A percentile compares a stretch with the other conserved stretches of the same genome.
phyloP scores from a whole-genome alignment of 2,329 filamentous ascomycete species.

The Chrysosporium keratinophilum region DNA sequence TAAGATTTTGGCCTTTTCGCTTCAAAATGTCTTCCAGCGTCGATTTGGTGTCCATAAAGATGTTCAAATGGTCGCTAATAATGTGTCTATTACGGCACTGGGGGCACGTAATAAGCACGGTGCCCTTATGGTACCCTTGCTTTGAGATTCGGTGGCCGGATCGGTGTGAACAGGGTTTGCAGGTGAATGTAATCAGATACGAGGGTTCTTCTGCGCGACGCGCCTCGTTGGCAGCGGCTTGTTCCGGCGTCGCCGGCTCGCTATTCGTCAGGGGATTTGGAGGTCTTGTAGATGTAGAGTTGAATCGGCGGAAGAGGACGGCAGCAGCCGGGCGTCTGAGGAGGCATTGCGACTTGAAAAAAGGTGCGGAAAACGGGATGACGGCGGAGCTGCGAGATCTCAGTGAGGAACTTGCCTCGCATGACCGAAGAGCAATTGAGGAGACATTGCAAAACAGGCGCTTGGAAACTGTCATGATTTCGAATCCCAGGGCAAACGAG shows the following conservation, averaged over 20 bases:
- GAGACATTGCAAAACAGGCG: constrained; percentile 9
- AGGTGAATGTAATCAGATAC: constrained; percentile 87
- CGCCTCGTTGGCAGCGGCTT: constrained; percentile 28
- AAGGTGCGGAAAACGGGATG: not conserved
- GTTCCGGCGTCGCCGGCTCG: constrained; percentile 24
- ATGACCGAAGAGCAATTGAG: constrained; percentile 1
- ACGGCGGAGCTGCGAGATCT: constrained; percentile 3
- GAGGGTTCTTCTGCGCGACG: constrained; percentile 47
- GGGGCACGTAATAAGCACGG: constrained; percentile 80
- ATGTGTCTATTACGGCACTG: constrained; percentile 77
- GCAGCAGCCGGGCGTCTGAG: not conserved
- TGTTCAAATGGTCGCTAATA: constrained; percentile 77
- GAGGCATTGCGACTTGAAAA: not conserved
- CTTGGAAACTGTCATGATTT: constrained; percentile 12
- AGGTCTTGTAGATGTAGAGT: constrained; percentile 22
- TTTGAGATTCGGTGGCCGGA: constrained; percentile 83
- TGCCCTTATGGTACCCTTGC: constrained; percentile 88
- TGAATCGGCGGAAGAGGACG: constrained; percentile 21
- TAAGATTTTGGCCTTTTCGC: constrained; percentile 54
- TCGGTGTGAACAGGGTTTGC: constrained; percentile 68
- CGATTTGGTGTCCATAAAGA: constrained; percentile 38
- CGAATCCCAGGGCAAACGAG: not conserved
- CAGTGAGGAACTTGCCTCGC: constrained; percentile 3
- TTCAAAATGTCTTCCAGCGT: constrained; percentile 37
- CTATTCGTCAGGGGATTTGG: constrained; percentile 29